phyloP scores from a whole-genome alignment of 495 filamentous ascomycete species.

The Aspergillus campestris region DNA sequence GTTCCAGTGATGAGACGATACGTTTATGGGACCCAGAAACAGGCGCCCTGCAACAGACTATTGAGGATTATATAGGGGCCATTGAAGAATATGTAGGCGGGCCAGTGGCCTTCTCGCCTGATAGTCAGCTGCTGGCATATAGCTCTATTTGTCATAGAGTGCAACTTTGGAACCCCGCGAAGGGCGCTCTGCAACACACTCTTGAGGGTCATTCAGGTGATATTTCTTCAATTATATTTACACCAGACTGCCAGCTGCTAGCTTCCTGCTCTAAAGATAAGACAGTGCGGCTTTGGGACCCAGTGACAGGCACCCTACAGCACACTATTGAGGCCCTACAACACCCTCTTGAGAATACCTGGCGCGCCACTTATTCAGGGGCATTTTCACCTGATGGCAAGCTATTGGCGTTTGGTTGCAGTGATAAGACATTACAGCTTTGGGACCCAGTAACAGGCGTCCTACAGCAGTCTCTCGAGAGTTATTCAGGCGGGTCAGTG shows the following conservation, averaged over 20 bases:
- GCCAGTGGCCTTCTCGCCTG: constrained; percentile 4
- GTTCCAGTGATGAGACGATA: no score
- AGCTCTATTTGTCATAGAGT: constrained; percentile 14
- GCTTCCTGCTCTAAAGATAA: not conserved
- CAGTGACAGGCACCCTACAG: not conserved
- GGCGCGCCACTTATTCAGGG: not conserved
- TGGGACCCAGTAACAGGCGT: constrained; percentile 1
- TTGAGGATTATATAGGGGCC: no score
- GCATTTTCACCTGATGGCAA: not conserved
- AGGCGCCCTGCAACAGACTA: no score
- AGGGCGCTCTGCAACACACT: not conserved
- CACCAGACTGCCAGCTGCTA: not conserved
- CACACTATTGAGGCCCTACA: constrained; percentile 14
- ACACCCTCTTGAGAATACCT: no score
- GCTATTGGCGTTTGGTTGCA: not conserved
- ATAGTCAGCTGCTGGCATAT: constrained; percentile 15
- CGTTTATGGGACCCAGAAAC: no score
- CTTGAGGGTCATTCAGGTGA: not conserved
- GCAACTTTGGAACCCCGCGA: constrained; percentile 21
- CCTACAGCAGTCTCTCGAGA: constrained; percentile 8
- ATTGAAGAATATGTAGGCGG: no score
- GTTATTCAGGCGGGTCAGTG: constrained; percentile 3
- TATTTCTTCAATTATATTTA: not conserved
- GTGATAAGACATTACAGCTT: constrained; percentile 1
- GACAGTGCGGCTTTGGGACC: constrained; percentile 4